phyloP scores from a whole-genome alignment of 495 filamentous ascomycete genomes.

The Aspergillus cavernicola region DNA sequence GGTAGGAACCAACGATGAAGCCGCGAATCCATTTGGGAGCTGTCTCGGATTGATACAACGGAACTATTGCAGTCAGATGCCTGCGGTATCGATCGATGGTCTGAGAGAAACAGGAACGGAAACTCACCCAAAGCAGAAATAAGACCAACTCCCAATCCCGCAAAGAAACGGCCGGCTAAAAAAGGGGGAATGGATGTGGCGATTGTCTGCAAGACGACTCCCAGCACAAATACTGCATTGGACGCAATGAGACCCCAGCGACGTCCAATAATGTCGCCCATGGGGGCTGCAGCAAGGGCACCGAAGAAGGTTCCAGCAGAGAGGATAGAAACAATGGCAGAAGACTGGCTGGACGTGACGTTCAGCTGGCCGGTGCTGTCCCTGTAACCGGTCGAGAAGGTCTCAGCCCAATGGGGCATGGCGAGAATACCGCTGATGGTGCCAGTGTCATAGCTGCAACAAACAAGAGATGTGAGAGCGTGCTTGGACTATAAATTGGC shows the following conservation, averaged over 20 bases:
- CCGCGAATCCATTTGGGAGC: conserved; percentile 78
- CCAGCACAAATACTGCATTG: conserved; percentile 65
- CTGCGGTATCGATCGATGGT: no score
- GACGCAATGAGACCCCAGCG: conserved; percentile 63
- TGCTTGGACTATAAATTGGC: no score
- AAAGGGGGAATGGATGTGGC: conserved; percentile 64
- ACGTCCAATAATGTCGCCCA: conserved; percentile 72
- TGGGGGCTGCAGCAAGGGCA: conserved; percentile 64
- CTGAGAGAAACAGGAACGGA: neutral
- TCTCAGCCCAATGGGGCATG: conserved; percentile 67
- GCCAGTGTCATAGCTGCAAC: conserved; percentile 78
- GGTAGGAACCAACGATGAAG: conserved; percentile 74
- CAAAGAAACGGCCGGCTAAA: conserved; percentile 71
- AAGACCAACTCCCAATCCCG: conserved; percentile 78
- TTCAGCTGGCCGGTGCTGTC: conserved; percentile 48
- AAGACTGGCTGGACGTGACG: conserved; percentile 51
- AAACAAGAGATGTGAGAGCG: no score
- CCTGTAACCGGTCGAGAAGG: conserved; percentile 63
- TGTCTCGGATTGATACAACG: conserved; percentile 78
- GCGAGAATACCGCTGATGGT: conserved; percentile 81
- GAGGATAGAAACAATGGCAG: conserved; percentile 77
- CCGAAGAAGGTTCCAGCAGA: conserved; percentile 89
- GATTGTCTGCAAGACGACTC: conserved; percentile 75
- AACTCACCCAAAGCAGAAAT: conserved; percentile 48
- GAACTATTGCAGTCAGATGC: no score